Evolutionary conservation across 169 alveolate genomes (phyloP), one percentile per base, ranked within the genome.

Genomic region (Neospora caninum): DNA sequence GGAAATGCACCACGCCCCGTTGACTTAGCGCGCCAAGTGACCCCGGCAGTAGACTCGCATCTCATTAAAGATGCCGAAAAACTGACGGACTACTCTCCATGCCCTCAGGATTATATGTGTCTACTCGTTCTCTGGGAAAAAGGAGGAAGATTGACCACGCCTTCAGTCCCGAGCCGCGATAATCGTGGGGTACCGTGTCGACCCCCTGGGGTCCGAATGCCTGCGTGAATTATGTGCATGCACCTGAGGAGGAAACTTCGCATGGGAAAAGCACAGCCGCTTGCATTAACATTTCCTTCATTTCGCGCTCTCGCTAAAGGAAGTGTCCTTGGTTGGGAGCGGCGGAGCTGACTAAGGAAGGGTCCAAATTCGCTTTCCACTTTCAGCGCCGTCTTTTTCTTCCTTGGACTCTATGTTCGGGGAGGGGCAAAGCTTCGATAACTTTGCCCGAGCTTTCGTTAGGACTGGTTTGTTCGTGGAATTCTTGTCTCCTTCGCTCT

Each of bases 311-410:
- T 64, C 73, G 73, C 34, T 64, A 27, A 64, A 64, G 73, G 73
- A 64, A 64, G 34, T 64, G 25, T 64, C 73, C 73, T 64, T 64
- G n/a, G 73, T 64, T 64, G 73, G 73, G 73, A 64, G 73, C 73
- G 73, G 73, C 73, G 73, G 73, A 64, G 73, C n/a, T 64, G 73
- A 64, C 73, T 22, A 64, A 64, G 73, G 73, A 64, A 64, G 4
- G 73, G 73, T 64, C 73, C 31, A 27, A 22, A 64, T 64, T 64
- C 73, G 73, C 73, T 7, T 64, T 4, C 73, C 73, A 27, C n/a
- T 64, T 64, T 64, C 31, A 27, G n/a, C 73, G 73, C n/a, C 73
- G n/a, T 27, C 73, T 27, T 64, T 64, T 53, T 64, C 73, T 22
- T 64, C 73, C 34, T 27, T 22, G 73, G 25, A 22, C 73, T 27